A percentile compares a stretch with the other conserved stretches of the same genome.
phyloP scores from a whole-genome alignment of 2,329 filamentous ascomycete genomes.

The Epichloe aotearoae region DNA sequence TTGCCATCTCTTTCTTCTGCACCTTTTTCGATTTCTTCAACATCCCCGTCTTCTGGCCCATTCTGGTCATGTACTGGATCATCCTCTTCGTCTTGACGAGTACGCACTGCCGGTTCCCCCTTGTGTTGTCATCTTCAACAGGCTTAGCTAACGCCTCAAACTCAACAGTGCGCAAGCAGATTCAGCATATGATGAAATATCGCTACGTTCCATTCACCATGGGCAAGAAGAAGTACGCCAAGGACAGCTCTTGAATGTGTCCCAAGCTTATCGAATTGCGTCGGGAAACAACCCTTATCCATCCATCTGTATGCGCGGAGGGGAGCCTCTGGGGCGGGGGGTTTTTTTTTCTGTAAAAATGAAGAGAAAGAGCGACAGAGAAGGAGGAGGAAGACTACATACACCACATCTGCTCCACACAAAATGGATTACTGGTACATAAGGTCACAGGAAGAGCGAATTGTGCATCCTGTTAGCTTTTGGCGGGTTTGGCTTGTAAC shows the following conservation, averaged over 20 bases:
- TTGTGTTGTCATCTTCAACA: background rate
- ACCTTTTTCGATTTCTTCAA: slow-evolving; percentile 92
- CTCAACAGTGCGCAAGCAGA: slow-evolving; percentile 84
- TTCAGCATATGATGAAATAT: slow-evolving; percentile 99
- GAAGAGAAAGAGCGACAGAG: background rate
- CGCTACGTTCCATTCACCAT: slow-evolving; percentile 91
- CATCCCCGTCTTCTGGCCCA: slow-evolving; percentile 97
- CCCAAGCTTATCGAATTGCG: background rate
- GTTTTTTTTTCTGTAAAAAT: background rate
- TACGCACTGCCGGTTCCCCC: slow-evolving; percentile 34
- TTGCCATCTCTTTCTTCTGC: slow-evolving; percentile 72
- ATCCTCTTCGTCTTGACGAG: slow-evolving; percentile 93
- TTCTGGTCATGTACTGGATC: slow-evolving; percentile 96
- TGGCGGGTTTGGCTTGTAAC: background rate
- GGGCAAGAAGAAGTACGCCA: slow-evolving; percentile 72
- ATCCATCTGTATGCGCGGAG: background rate
- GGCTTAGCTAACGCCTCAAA: background rate
- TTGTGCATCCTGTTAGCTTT: background rate
- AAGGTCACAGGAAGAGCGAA: background rate
- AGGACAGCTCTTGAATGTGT: slow-evolving; percentile 37
- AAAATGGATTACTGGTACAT: background rate
- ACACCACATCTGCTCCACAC: background rate
- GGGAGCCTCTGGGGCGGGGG: background rate
- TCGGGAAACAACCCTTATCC: background rate
- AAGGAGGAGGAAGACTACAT: background rate